A percentile compares a stretch with the other conserved stretches of the same genome.
Conservation (phyloP, 1,139 yeast genomes). For the Geotrichum fermentans region DNA sequence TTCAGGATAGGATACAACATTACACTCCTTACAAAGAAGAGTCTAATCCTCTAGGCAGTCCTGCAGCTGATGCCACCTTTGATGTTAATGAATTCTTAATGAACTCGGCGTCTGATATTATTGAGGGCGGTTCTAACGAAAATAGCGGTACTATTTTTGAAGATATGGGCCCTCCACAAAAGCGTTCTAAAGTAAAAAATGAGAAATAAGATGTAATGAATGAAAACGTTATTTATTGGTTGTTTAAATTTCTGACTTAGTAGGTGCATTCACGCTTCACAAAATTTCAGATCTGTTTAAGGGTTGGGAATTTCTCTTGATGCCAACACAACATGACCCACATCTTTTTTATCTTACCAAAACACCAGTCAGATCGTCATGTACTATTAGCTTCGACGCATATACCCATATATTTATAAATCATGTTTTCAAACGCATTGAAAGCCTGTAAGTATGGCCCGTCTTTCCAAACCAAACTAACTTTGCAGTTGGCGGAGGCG, state of each 20-base stretch:
- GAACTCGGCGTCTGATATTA: conserved; percentile 15
- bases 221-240: neutral
- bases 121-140: neutral
- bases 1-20: conserved; percentile 37
- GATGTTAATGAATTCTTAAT: conserved; percentile 19
- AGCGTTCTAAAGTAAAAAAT: neutral
- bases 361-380: no score
- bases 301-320: neutral
- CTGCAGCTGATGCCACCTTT: conserved; percentile 15
- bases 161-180: conserved; percentile 17
- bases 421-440: conserved; percentile 27
- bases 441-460: conserved; percentile 28
- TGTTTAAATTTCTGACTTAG: neutral
- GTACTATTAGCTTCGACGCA: no score
- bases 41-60: neutral
- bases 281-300: neutral
- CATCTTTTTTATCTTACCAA: no score
- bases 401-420: neutral
- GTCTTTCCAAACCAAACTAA: neutral
- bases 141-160: neutral
- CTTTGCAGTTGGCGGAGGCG: conserved; percentile 22
- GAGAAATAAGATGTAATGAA: neutral
- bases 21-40: conserved; percentile 22
- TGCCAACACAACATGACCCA: neutral
- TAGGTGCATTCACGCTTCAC: no score